A percentile compares a stretch with the other conserved stretches of the same genome.
Evolutionary conservation across 257 asterid genomes (phyloP).

Genomic region (Linaria vulgaris): DNA sequence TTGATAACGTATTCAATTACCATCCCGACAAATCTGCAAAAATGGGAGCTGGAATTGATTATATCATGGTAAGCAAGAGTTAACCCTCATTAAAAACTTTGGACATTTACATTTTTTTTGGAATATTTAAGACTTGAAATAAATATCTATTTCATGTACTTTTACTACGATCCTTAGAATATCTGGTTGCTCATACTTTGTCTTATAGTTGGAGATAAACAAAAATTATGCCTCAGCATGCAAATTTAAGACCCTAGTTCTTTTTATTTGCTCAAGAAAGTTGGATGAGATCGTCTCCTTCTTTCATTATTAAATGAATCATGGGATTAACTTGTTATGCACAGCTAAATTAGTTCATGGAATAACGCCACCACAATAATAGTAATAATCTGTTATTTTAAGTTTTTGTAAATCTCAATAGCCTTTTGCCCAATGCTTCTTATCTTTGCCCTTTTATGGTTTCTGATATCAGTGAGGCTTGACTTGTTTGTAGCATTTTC

Average conservation of each 20-base stretch:
- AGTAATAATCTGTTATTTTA: not conserved
- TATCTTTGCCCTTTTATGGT: not conserved
- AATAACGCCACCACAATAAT: slow-evolving; percentile 4
- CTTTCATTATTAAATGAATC: not conserved
- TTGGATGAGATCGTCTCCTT: slow-evolving; percentile 4
- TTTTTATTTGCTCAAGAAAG: not conserved
- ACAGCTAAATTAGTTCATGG: slow-evolving; percentile 10
- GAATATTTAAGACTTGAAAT: too few relatives aligned
- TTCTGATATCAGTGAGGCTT: not conserved
- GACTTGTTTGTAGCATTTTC: slow-evolving; percentile 3
- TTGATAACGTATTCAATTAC: slow-evolving; percentile 68
- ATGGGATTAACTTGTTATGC: slow-evolving; percentile 2
- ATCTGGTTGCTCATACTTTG: not conserved
- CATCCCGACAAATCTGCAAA: slow-evolving; percentile 84
- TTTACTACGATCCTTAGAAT: not conserved
- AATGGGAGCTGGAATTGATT: slow-evolving; percentile 75
- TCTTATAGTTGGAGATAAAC: slow-evolving; percentile 4
- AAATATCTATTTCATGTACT: not conserved
- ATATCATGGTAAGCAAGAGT: slow-evolving; percentile 62
- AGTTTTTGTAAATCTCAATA: not conserved
- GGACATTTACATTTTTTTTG: slow-evolving; percentile 1
- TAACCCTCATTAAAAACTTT: slow-evolving; percentile 13
- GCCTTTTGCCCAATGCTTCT: not conserved
- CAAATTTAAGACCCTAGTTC: not conserved
- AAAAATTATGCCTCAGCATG: slow-evolving; percentile 7